Percentiles rank a stretch among this genome's conserved stretches.
phyloP scores from a whole-genome alignment of 208 protist genomes.

The Trypanosoma lewisi region DNA sequence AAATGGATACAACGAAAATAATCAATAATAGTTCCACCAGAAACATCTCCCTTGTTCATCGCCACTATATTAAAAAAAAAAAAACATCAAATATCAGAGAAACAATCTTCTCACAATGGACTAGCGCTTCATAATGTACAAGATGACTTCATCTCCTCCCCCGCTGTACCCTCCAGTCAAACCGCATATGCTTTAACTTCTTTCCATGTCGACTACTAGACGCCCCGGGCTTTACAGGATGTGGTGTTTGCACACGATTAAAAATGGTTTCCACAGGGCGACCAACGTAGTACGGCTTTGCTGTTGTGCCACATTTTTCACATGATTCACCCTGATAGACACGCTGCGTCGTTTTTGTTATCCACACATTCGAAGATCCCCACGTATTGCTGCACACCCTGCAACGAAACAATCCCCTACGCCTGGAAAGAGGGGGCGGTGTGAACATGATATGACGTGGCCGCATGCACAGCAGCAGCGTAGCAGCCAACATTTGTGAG shows the following conservation, averaged over 20 bases:
- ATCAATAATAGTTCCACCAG: background rate
- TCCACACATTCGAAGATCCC: constrained; percentile 79
- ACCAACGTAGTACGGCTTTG: constrained; percentile 89
- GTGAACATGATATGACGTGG: constrained; percentile 90
- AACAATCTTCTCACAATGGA: background rate
- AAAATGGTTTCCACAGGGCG: constrained; percentile 79
- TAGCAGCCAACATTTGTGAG: constrained; percentile 50
- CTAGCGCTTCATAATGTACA: background rate
- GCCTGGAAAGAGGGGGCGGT: constrained; percentile 70
- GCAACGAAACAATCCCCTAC: constrained; percentile 73
- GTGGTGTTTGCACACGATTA: constrained; percentile 66
- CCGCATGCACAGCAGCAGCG: constrained; percentile 40
- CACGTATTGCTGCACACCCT: constrained; percentile 57
- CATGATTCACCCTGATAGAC: constrained; percentile 90
- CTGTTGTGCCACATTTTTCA: constrained; percentile 74
- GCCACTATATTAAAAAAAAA: background rate
- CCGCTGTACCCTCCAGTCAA: constrained; percentile 65
- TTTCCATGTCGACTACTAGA: constrained; percentile 63
- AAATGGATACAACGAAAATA: background rate
- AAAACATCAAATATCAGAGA: background rate
- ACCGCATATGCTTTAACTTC: constrained; percentile 77
- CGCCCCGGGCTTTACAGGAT: constrained; percentile 67
- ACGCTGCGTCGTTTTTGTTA: constrained; percentile 84
- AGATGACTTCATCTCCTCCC: constrained; percentile 27
- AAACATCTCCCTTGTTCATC: background rate